Evolutionary conservation across 2,329 filamentous ascomycete genomes (phyloP), one percentile per base, ranked within the genome.

Genomic region (Lecanicillium sp.): DNA sequence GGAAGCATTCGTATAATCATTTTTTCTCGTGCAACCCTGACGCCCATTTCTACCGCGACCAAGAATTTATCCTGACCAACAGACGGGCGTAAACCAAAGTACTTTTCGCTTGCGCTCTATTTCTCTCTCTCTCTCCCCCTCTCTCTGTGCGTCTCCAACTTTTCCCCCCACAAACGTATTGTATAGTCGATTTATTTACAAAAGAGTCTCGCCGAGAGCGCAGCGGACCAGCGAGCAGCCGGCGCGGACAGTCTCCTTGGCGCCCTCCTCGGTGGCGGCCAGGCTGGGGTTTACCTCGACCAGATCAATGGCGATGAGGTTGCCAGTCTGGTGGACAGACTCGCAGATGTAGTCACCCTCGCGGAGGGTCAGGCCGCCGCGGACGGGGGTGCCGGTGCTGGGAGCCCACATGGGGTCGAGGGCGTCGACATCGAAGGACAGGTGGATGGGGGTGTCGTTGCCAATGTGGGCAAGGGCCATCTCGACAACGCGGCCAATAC

Each of bases 401-500:
- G 93, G 93, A 32, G 93, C 93, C 86, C 89, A 96, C 77, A 90
- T 85, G 23, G 93, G 93, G 67, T 98, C 93, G 51, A 97, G 78
- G 20, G 90, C 93, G 66, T 98, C 93, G 56, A 98, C 89, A 64
- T 98, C 93, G 60, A 98, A 97, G 30, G 89, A 95, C 51, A 98
- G 79, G 68, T 98, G 93, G 62, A 98, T 96, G 35, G 93, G 93
- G 0, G 90, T 96, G 65, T 97, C 93, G 61, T 75, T 81, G 58
- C 93, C 93, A 56, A 97, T 95, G 73, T 96, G 90, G 26, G 85
- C 91, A 45, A 98, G 77, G n/a, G 91, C 91, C 91, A 96, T 95
- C 62, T 97, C 93, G 72, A 98, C 90, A 55, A 98, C 89, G 55
- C 85, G 86, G 48, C 93, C 93, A 60, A 98, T 98, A 39, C 93